Evolutionary conservation across 768 basidiomycete species (phyloP), one percentile per base, ranked within the genome.

Genomic region (Pulveroboletus sp.): DNA sequence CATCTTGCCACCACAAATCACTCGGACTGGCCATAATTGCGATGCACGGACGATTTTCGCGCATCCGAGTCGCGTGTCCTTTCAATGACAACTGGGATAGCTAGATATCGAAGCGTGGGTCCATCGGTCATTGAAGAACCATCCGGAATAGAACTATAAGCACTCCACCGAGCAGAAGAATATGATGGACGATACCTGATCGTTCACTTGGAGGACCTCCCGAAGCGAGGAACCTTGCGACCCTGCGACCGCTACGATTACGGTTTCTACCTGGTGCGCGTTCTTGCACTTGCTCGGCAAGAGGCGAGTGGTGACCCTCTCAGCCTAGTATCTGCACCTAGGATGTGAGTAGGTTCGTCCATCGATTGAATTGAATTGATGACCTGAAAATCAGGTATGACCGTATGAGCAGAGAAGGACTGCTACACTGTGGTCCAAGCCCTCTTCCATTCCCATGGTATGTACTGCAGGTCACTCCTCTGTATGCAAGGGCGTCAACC

Each of bases 381-480:
- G 41, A 46, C 30, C 26, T 34, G 50, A 48, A 35, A n/a, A 38
- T 39, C 23, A 34, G 41, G 24, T 23, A 29, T 38, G 27, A n/a
- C n/a, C n/a, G n/a, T n/a, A n/a, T n/a, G 36, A 39, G 38, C 42
- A 35, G 50, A 43, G 43, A 11, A 30, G 31, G 55, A 42, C 47
- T 41, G 48, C 47, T 56, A 56, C 34, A 51, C 54, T 35, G 47
- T 63, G 61, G 61, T 62, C 65, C 53, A 65, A 63, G 64, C 59
- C 47, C 61, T 68, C 73, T 74, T 74, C 73, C 73, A 74, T 74
- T 73, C 73, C 68, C 73, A 74, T 74, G 73, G 73, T 75, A 74
- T 66, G 71, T 69, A 67, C 61, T 63, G 60, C 31, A 58, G 55
- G 50, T 49, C 40, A 46, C 41, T 35, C 55, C 51, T 55, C 54